Conservation (phyloP, 2,329 filamentous ascomycete species). For the Cordyceps cateniannulata region DNA sequence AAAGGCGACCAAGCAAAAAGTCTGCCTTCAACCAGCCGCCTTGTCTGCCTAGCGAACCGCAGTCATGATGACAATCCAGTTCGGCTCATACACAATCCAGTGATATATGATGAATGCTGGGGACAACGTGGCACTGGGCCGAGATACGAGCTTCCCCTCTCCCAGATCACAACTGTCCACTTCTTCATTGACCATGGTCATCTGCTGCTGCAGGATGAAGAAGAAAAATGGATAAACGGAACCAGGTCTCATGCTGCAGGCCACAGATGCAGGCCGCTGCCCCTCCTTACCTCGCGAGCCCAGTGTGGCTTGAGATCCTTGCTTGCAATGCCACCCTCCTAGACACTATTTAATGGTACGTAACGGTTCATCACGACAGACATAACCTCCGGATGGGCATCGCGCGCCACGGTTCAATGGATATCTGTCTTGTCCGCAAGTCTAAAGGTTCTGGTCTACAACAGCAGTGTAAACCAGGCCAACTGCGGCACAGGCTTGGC, state of each 20-base stretch:
- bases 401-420: not conserved
- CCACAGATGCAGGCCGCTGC: constrained; percentile 11
- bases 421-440: not conserved
- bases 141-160: constrained; percentile 4
- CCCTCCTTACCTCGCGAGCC: not conserved
- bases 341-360: constrained; percentile 3
- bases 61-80: not conserved
- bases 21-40: not conserved
- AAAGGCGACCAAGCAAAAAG: constrained; percentile 4
- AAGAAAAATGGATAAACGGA: not conserved
- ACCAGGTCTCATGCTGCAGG: constrained; percentile 10
- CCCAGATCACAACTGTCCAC: not conserved
- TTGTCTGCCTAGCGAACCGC: not conserved
- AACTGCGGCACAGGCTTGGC: not conserved
- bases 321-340: constrained; percentile 1
- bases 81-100: not conserved
- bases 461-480: not conserved
- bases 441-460: not conserved
- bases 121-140: not conserved
- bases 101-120: constrained; percentile 5
- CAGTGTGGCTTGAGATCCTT: constrained; percentile 9
- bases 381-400: not conserved
- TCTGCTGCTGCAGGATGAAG: constrained; percentile 1
- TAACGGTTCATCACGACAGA: constrained; percentile 6
- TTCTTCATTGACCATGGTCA: constrained; percentile 1